Evolutionary conservation across 2,329 filamentous ascomycete genomes (phyloP), one percentile per base, ranked within the genome.

Genomic region (Penicillium capsulatum): DNA sequence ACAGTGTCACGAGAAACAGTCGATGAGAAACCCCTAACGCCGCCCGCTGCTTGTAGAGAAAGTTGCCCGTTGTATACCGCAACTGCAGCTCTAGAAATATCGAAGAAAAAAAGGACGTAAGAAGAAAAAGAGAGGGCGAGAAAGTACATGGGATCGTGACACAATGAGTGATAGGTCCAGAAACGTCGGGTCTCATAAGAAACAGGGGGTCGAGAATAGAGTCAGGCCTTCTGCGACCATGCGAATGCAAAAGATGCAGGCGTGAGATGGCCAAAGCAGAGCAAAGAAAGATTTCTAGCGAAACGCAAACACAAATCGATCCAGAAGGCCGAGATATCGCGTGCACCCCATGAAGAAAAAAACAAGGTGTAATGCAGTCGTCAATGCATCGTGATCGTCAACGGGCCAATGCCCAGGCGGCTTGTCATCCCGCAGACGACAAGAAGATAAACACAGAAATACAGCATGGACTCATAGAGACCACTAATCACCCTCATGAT

Each of bases 401-500:
- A 50, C 43, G 36, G 48, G 47, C 48, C 45, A 44, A 53, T 46
- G 53, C 58, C 51, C 47, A 51, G 44, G 44, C 32, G 41, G 40
- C 51, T 48, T 44, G 35, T 31, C 38, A n/a, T 39, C 38, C 38
- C 39, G 34, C 50, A 30, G 9, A 22, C 9, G 19, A 22, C 38
- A 26, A 42, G 39, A 36, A 31, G 42, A 47, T 44, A 20, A 39
- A 26, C 44, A 35, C 34, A 24, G 44, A 34, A 29, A 29, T 37
- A 38, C 36, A 45, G 35, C 34, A 42, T 36, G 36, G 26, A 38
- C 38, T 26, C 26, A 13, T 28, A 28, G 20, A 34, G 17, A 31
- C 50, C 48, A 61, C 28, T 51, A 44, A 53, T 96, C 91, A 11
- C 89, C 92, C 40, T 97, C 92, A 61, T 98, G 92, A 65, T 97